These are phyloP conservation scores for Mortierella sp. DNA, from an alignment of 371 early-diverging fungal genomes.

Conservation along the genomic window DNA sequence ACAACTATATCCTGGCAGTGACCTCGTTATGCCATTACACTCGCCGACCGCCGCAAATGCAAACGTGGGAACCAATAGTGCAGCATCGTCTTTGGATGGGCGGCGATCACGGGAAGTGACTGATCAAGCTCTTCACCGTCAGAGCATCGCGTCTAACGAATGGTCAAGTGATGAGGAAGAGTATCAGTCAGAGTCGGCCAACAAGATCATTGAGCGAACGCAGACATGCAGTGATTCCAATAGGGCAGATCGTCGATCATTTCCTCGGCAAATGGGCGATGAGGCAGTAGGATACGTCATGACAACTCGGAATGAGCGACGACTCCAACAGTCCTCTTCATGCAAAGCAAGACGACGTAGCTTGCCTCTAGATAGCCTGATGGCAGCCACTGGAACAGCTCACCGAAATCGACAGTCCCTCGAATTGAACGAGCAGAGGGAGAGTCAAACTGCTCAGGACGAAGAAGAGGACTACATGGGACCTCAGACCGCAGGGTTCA, in stretches of 20 bases:
- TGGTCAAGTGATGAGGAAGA: conserved; percentile 35
- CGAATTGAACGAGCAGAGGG: conserved; percentile 15
- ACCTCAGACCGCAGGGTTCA: background rate
- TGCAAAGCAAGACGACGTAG: background rate
- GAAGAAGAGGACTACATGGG: background rate
- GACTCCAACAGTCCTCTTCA: background rate
- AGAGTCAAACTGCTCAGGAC: background rate
- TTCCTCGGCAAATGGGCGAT: background rate
- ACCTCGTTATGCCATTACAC: background rate
- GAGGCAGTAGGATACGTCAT: background rate
- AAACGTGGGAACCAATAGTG: conserved; percentile 8
- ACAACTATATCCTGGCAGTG: background rate
- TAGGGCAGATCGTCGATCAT: too few relatives aligned
- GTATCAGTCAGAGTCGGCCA: conserved; percentile 1
- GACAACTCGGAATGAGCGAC: background rate
- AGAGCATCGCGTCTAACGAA: background rate
- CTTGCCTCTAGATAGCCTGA: conserved; percentile 12
- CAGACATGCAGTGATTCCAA: too few relatives aligned
- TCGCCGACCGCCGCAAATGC: background rate
- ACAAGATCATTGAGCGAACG: background rate
- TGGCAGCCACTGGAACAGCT: background rate
- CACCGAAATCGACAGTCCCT: background rate
- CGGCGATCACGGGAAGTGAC: conserved; percentile 4
- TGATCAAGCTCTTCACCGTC: background rate
- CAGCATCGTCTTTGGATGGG: conserved; percentile 2